phyloP scores from a whole-genome alignment of 805 yeast species.

The Candida succiphila region DNA sequence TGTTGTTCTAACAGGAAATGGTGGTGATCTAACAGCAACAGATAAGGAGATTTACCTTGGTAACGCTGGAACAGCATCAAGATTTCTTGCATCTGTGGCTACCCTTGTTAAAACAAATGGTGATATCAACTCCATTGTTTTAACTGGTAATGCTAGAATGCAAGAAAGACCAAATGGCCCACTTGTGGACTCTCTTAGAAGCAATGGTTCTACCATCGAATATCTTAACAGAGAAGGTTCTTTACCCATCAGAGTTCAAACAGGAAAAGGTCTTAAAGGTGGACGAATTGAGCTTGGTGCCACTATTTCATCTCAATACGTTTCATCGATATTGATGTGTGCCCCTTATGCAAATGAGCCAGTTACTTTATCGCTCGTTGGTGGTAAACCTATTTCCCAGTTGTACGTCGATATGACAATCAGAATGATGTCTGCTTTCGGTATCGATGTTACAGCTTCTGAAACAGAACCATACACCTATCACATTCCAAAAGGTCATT shows the following conservation, averaged over 20 bases:
- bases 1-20: slow-evolving; percentile 73
- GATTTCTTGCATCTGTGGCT: slow-evolving; percentile 89
- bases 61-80: slow-evolving; percentile 96
- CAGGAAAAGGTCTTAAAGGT: slow-evolving; percentile 70
- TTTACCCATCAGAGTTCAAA: slow-evolving; percentile 64
- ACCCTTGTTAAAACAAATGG: slow-evolving; percentile 55
- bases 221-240: slow-evolving; percentile 75
- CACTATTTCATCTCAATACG: slow-evolving; percentile 94
- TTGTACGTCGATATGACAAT: slow-evolving; percentile 96
- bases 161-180: slow-evolving; percentile 97
- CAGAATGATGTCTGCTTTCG: slow-evolving; percentile 88
- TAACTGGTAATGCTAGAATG: slow-evolving; percentile 96
- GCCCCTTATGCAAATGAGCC: slow-evolving; percentile 93
- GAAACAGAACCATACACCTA: slow-evolving; percentile 72
- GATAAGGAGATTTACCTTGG: slow-evolving; percentile 74
- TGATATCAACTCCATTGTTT: slow-evolving; percentile 35
- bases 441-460: slow-evolving; percentile 65
- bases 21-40: slow-evolving; percentile 63
- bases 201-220: slow-evolving; percentile 68
- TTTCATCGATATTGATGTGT: slow-evolving; percentile 91
- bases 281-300: slow-evolving; percentile 93
- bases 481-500: slow-evolving; percentile 78
- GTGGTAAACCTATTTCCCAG: slow-evolving; percentile 96
- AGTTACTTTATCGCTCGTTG: slow-evolving; percentile 79
- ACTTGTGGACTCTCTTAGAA: slow-evolving; percentile 77